phyloP scores from a whole-genome alignment of 805 yeast genomes.

The Ogataea trehalophila region DNA sequence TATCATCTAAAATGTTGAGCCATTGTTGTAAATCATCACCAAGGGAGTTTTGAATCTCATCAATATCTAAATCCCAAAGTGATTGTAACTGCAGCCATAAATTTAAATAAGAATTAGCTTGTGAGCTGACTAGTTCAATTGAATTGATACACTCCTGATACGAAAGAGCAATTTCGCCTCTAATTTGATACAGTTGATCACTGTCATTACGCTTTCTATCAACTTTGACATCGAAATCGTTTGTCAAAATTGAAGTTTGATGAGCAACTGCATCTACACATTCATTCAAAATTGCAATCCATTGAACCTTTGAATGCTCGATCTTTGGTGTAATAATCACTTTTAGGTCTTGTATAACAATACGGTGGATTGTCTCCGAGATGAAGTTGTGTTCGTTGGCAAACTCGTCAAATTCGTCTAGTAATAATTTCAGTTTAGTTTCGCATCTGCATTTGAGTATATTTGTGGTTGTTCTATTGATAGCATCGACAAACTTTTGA shows the following conservation, averaged over 20 bases:
- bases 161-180: conserved; percentile 4
- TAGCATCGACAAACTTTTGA: conserved; percentile 23
- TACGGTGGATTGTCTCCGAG: conserved; percentile 34
- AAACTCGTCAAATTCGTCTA: conserved; percentile 2
- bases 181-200: not conserved
- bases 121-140: conserved; percentile 30
- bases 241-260: conserved; percentile 24
- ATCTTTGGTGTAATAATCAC: conserved; percentile 39
- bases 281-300: conserved; percentile 25
- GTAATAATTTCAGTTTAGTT: conserved; percentile 10
- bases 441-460: conserved; percentile 28
- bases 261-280: conserved; percentile 15
- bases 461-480: conserved; percentile 31
- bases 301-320: conserved; percentile 30
- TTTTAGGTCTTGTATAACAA: conserved; percentile 34
- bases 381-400: conserved; percentile 31
- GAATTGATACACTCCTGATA: conserved; percentile 19
- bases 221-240: conserved; percentile 19
- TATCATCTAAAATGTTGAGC: conserved; percentile 41
- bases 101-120: conserved; percentile 34
- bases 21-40: conserved; percentile 38
- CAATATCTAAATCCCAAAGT: conserved; percentile 52
- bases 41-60: conserved; percentile 33
- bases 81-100: conserved; percentile 55
- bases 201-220: not conserved